A percentile compares a stretch with the other conserved stretches of the same genome.
phyloP scores from a whole-genome alignment of 345 rosid genomes.

The Erodium maritimum region DNA sequence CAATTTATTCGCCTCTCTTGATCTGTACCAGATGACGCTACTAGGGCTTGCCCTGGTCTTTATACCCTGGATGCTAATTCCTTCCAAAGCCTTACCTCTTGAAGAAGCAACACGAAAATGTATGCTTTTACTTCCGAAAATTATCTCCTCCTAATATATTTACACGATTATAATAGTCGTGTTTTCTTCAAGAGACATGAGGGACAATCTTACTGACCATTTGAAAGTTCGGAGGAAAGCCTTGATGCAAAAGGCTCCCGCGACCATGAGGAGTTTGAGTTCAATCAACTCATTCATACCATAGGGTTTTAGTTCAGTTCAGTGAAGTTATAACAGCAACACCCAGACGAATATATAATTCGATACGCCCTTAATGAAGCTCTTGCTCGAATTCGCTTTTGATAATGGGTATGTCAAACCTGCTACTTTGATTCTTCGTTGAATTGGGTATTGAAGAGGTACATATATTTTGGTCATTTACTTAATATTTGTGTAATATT shows the following conservation, averaged over 20 bases:
- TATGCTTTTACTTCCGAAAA: conserved; percentile 15
- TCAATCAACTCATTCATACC: conserved; percentile 93
- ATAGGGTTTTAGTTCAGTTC: too few species aligned
- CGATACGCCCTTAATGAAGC: too few species aligned
- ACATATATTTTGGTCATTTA: too few species aligned
- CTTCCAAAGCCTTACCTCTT: conserved; percentile 91
- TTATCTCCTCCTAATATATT: not conserved
- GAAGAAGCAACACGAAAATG: conserved; percentile 75
- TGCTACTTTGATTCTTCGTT: too few species aligned
- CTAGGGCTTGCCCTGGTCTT: conserved; percentile 73
- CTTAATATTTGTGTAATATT: too few species aligned
- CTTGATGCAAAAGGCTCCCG: conserved; percentile 56
- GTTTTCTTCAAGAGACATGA: conserved; percentile 64
- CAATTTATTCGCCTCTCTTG: too few species aligned
- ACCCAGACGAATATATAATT: too few species aligned
- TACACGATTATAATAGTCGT: conserved; percentile 5
- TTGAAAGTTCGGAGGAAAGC: conserved; percentile 58
- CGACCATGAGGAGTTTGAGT: conserved; percentile 82
- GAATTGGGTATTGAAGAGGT: too few species aligned
- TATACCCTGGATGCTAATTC: conserved; percentile 92
- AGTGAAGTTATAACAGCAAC: too few species aligned
- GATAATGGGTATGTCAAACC: too few species aligned
- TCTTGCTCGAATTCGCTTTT: too few species aligned
- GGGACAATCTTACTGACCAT: conserved; percentile 55
- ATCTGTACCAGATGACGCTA: conserved; percentile 45